Evolutionary conservation across 441 rosid species (phyloP), one percentile per base, ranked within the genome.

Genomic region (Erysimum cheiri): DNA sequence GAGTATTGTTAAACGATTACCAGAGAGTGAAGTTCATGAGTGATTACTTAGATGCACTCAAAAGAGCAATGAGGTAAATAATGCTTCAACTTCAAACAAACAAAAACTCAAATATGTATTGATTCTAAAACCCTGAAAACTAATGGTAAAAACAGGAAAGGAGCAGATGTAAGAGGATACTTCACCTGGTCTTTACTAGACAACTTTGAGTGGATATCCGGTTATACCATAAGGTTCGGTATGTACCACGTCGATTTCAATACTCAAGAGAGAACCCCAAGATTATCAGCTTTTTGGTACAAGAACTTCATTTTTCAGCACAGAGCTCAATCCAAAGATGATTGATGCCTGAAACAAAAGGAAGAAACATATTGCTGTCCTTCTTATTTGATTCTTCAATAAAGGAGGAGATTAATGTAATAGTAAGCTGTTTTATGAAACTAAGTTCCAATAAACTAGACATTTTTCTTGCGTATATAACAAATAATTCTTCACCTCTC

Each of bases 101-200:
- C 43, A 14, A 28, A 2, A 56, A 47, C 36, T 72, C 12, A 37
- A 26, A 17, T 15, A 0, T 44, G 61, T 22, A 12, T 69, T 43
- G 57, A 65, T 58, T 53, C 50, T 8, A 22, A 15, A 36, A n/a
- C 57, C 8, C 32, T 47, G 3, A 61, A 37, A 17, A n/a, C 32
- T 55, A 52, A 37, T 53, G 47, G 49, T 67, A 40, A 9, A 59
- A 65, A 37, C 75, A 85, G 87, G 76, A 79, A 83, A 44, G 89
- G 88, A 64, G 88, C 85, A 69, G 85, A 87, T 75, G 78, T 85
- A 4, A 80, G 85, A 72, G 88, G 92, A 3, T 87, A 85, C 76
- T 82, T 85, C 40, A 65, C 77, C 19, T 85, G 89, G 91, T 82
- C 89, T 60, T 78, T 87, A 73, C 82, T 83, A 0, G 92, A 87